Evolutionary conservation across 1,284 basidiomycete species (phyloP), one percentile per base, ranked within the genome.

Genomic region (Heimioporus punctisporus): DNA sequence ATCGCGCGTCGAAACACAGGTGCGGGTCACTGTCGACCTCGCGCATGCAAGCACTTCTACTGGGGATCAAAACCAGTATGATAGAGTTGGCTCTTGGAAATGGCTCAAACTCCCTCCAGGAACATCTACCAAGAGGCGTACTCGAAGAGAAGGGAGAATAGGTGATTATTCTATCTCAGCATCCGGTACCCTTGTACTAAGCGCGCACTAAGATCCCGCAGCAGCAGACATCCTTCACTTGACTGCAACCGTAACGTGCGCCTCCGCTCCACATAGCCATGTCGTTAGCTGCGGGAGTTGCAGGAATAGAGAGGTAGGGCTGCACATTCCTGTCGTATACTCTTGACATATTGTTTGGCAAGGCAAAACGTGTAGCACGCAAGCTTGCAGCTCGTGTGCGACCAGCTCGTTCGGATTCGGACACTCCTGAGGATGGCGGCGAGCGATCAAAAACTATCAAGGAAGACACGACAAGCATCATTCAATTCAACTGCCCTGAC

Each of bases 401-500:
- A 49, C 91, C 91, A 44, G 78, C 84, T 46, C 84, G 84, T 50
- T 88, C 88, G n/a, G 89, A 92, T 65, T 83, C 86, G n/a, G 89
- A 92, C 30, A 81, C 82, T 19, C 76, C 72, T 19, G 85, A 86
- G 55, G 84, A 87, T 63, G 74, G 62, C 60, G 70, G 58, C 61
- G 71, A 72, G 63, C 77, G 72, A 49, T 62, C 56, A 52, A 75
- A 65, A 71, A 78, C 70, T 54, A 78, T 78, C 49, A 80, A 82
- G 46, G 88, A 91, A 76, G 87, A 91, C 58, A 85, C 85, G 11
- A 91, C 90, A 49, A 90, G 87, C 60, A 95, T 98, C 59, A 88
- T 97, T 51, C 88, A 97, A 56, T 99, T 99, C 78, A 99, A 99
- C 68, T 98, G 96, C 64, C 84, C 93, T 0, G 93, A 97, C 64